Conservation (phyloP, 1,284 basidiomycete genomes). For the Irpex rosettiformis region DNA sequence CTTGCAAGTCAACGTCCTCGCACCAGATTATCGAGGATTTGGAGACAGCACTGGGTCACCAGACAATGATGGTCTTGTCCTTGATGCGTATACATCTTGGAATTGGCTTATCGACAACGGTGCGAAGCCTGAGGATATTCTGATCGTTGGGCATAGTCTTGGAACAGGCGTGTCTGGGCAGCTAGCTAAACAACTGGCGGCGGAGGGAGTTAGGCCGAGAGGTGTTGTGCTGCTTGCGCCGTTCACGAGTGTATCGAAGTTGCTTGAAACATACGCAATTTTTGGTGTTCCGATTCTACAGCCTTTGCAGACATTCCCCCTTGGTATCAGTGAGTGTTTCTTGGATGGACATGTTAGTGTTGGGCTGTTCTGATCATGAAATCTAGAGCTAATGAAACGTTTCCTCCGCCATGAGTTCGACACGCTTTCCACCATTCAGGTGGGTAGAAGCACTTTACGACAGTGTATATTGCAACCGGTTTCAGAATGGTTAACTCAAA, state of each 20-base stretch:
- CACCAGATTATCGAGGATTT: slow-evolving; percentile 91
- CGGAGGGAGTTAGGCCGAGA: slow-evolving; percentile 47
- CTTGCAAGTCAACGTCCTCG: slow-evolving; percentile 73
- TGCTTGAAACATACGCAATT: slow-evolving; percentile 72
- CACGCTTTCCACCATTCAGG: slow-evolving; percentile 56
- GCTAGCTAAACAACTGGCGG: slow-evolving; percentile 55
- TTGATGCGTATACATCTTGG: slow-evolving; percentile 80
- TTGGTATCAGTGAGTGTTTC: slow-evolving; percentile 57
- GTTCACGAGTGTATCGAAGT: slow-evolving; percentile 63
- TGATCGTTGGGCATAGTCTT: slow-evolving; percentile 79
- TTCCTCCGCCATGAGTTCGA: slow-evolving; percentile 67
- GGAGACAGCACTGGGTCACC: slow-evolving; percentile 83
- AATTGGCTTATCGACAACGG: slow-evolving; percentile 70
- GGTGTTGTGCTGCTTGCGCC: slow-evolving; percentile 77
- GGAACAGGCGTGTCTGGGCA: slow-evolving; percentile 77
- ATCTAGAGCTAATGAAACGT: slow-evolving; percentile 52
- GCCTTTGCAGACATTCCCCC: slow-evolving; percentile 67
- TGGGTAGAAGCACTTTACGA: slow-evolving; percentile 28
- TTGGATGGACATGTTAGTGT: neutral
- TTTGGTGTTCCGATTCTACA: slow-evolving; percentile 71
- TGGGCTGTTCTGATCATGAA: slow-evolving; percentile 60
- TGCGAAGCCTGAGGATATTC: slow-evolving; percentile 54
- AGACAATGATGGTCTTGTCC: slow-evolving; percentile 68
- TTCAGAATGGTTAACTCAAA: slow-evolving; percentile 4
- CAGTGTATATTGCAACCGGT: slow-evolving; percentile 2